Conservation (phyloP, 1,139 yeast genomes). For the Suhomyces atakaporum region DNA sequence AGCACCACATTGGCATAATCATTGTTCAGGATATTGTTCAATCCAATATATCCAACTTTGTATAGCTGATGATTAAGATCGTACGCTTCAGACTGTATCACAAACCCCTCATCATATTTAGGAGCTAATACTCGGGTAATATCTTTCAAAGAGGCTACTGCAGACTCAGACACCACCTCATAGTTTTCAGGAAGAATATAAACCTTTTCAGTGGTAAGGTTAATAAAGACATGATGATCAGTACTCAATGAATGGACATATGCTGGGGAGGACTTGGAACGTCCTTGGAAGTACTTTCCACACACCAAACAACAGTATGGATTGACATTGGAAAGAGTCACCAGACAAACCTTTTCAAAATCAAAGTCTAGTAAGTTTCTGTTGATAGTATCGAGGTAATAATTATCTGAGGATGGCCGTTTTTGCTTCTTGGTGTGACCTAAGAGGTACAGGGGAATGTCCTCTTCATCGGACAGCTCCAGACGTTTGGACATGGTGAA, state of each 20-base stretch:
- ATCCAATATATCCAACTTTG: conserved; percentile 64
- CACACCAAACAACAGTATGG: conserved; percentile 74
- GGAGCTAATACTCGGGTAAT: conserved; percentile 59
- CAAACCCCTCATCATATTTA: conserved; percentile 33
- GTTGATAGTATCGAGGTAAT: conserved; percentile 57
- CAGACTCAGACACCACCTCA: conserved; percentile 32
- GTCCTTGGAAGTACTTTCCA: conserved; percentile 74
- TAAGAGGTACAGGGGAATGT: neutral
- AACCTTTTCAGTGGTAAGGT: conserved; percentile 48
- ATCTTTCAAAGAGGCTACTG: conserved; percentile 45
- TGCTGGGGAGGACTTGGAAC: conserved; percentile 64
- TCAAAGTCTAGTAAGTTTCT: conserved; percentile 66
- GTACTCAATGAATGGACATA: conserved; percentile 64
- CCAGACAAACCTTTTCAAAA: conserved; percentile 64
- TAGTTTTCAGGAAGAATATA: conserved; percentile 65
- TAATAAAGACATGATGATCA: conserved; percentile 65
- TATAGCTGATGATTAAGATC: conserved; percentile 52
- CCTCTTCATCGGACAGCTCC: neutral
- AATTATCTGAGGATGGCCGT: conserved; percentile 1
- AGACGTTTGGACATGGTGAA: neutral
- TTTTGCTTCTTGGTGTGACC: conserved; percentile 2
- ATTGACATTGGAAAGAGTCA: conserved; percentile 59
- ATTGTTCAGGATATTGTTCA: conserved; percentile 51
- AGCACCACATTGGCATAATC: conserved; percentile 61
- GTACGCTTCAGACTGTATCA: conserved; percentile 16